Percentiles rank a stretch among this genome's conserved stretches.
These are phyloP conservation scores for Acer saccharum DNA, from an alignment of 345 rosid species.

Conservation along the genomic window DNA sequence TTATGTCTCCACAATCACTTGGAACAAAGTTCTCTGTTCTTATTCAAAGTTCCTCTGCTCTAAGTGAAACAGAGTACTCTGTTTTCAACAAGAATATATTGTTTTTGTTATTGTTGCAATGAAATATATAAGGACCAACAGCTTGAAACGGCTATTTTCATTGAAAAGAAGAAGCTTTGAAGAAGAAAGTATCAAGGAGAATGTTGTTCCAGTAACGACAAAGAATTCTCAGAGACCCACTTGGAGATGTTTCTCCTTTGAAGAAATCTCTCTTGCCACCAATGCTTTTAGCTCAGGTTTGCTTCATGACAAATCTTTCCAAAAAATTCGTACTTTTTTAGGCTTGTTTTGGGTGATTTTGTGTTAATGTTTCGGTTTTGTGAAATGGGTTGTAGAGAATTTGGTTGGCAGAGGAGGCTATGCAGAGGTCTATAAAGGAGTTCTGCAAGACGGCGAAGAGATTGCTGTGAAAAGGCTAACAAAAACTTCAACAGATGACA, in stretches of 20 bases:
- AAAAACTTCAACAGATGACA: conserved; percentile 67
- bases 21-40: neutral
- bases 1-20: no score
- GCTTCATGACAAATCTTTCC: neutral
- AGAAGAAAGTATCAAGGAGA: conserved; percentile 28
- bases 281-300: conserved; percentile 68
- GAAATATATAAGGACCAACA: conserved; percentile 80
- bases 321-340: neutral
- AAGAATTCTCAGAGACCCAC: conserved; percentile 58
- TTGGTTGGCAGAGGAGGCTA: conserved; percentile 91
- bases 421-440: conserved; percentile 89
- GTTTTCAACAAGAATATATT: neutral
- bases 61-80: conserved; percentile 34
- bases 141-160: conserved; percentile 84
- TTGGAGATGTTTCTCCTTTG: conserved; percentile 92
- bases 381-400: conserved; percentile 46
- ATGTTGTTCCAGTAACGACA: conserved; percentile 34
- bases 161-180: conserved; percentile 63
- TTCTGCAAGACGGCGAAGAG: conserved; percentile 50
- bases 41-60: neutral
- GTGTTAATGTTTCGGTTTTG: neutral
- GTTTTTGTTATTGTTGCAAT: conserved; percentile 35
- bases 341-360: neutral
- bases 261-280: conserved; percentile 81
- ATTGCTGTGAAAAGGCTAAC: conserved; percentile 89